Percentiles rank a stretch among this genome's conserved stretches.
These are phyloP conservation scores for Epichloe uncinata DNA, from an alignment of 2,329 filamentous ascomycete genomes.

Conservation along the genomic window DNA sequence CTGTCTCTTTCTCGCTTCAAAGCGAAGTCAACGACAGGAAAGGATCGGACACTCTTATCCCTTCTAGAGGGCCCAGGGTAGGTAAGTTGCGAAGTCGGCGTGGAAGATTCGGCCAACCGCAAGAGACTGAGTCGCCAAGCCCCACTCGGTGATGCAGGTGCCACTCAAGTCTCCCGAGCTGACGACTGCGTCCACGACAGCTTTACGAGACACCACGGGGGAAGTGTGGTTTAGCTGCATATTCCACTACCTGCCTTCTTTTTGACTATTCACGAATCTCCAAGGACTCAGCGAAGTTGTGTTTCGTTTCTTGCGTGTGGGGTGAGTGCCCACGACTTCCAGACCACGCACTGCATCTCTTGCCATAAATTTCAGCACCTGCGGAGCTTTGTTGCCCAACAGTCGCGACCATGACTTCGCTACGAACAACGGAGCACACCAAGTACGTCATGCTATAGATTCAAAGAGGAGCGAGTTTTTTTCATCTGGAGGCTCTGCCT, in stretches of 20 bases:
- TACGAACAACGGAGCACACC: conserved; percentile 23
- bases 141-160: conserved; percentile 2
- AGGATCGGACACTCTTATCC: neutral
- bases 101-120: neutral
- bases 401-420: conserved; percentile 15
- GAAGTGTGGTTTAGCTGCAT: neutral
- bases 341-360: conserved; percentile 1
- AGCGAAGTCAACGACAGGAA: too few relatives aligned
- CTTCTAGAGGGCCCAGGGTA: neutral
- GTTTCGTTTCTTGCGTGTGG: neutral
- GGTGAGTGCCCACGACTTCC: neutral
- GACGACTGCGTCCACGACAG: neutral
- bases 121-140: neutral
- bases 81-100: neutral
- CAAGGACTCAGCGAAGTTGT: neutral
- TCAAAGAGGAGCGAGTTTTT: neutral
- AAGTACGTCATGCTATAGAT: conserved; percentile 15
- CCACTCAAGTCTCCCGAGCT: neutral
- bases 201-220: neutral
- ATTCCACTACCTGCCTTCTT: neutral
- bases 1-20: too few relatives aligned
- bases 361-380: conserved; percentile 1
- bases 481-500: neutral
- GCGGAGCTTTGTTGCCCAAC: conserved; percentile 1
- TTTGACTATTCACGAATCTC: neutral